Base-by-base conservation (phyloP, 805 yeast species). In the Candida khao-thaluensis region DNA sequence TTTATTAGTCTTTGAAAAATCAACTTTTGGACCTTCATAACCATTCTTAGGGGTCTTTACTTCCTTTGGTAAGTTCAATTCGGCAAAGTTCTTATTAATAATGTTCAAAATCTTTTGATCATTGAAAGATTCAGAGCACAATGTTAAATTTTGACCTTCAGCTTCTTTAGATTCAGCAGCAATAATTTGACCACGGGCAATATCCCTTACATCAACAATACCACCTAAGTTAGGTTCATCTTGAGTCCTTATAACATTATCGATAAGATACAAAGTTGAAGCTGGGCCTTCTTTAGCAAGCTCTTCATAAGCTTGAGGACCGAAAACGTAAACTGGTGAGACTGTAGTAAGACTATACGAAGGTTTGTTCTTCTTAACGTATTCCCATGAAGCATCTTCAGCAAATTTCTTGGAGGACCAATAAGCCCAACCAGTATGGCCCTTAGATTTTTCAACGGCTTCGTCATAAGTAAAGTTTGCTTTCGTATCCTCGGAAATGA, bases 131-230 rank as follows among this genome's bases (percentile, higher is more conserved):
- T 45, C 48, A 10, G 41, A 18, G 14, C 36, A 27, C 12, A 53
- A 20, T 2, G 53, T 10, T 17, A 69, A 52, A 49, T 74, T 62
- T 37, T 68, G 47, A 10, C 63, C 66, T 15, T 50, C 47, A 20
- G 65, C 56, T 8, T 41, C 45, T 25, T 56, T 57, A 38, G 57
- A 60, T 48, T 68, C 71, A 38, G 76, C 59, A 2, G 82, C 79
- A 8, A 54, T 46, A n/a, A 77, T 49, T 51, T 81, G 86, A 10
- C 80, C 78, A 38, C 51, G 53, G 4, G 86, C 84, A 32, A 77
- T 81, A 51, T 82, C 85, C 50, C 85, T 68, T 2, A 80, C 85
- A 53, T 80, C 84, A 27, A 73, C 64, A 35, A 51, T 10, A 20
- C 22, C 22, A 6, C 14, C 14, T 5, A 11, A 21, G 7, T 11